Evolutionary conservation across 768 basidiomycete species (phyloP).

Genomic region (Lactarius trivialis): DNA sequence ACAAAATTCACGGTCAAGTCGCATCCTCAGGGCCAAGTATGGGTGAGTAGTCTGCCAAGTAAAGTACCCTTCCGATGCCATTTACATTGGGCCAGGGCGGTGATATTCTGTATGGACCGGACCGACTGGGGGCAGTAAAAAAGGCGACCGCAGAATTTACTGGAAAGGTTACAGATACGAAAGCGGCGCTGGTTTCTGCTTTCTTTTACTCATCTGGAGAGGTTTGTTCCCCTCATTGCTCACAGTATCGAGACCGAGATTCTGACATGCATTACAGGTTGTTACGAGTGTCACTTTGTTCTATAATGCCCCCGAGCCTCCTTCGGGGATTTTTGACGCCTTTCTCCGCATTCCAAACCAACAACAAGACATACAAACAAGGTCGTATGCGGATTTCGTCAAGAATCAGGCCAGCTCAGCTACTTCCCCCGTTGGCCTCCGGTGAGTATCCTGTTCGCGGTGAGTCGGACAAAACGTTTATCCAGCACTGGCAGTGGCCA

Average conservation of each 20-base stretch:
- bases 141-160: slow-evolving; percentile 11
- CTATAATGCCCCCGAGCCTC: slow-evolving; percentile 45
- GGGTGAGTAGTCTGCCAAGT: slow-evolving; percentile 8
- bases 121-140: not conserved
- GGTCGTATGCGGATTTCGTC: not conserved
- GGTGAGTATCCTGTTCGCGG: not conserved
- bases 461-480: not conserved
- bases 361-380: not conserved
- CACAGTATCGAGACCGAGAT: slow-evolving; percentile 28
- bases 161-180: not conserved
- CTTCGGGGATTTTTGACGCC: slow-evolving; percentile 41
- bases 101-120: not conserved
- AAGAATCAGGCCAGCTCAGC: not conserved
- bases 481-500: not conserved
- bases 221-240: slow-evolving; percentile 24
- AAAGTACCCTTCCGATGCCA: not conserved
- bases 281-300: slow-evolving; percentile 31
- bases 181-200: not conserved
- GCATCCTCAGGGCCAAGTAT: slow-evolving; percentile 14
- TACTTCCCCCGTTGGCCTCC: not conserved
- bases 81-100: not conserved
- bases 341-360: slow-evolving; percentile 37
- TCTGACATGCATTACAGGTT: slow-evolving; percentile 27
- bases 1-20: slow-evolving; percentile 17
- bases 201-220: slow-evolving; percentile 29